Evolutionary conservation across 257 asterid species (phyloP).

Genomic region (Solanum lignicaule): DNA sequence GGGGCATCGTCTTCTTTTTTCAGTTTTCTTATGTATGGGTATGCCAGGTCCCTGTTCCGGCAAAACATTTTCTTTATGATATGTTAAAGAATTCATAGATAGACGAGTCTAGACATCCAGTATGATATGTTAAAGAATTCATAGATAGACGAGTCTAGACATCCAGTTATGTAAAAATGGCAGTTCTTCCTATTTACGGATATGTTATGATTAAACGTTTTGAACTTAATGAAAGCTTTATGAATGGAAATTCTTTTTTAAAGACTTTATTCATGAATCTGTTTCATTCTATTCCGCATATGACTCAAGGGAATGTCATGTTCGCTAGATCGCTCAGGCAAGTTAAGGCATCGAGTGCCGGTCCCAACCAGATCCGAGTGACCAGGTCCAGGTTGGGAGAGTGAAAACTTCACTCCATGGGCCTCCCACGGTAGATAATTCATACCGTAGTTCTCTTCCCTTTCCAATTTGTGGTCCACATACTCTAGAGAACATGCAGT

Average conservation of each 20-base stretch:
- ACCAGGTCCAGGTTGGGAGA: neutral
- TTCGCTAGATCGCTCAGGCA: neutral
- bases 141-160: neutral
- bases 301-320: neutral
- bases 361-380: neutral
- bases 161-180: neutral
- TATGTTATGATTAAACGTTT: neutral
- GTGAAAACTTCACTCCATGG: neutral
- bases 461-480: neutral
- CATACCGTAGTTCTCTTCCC: neutral
- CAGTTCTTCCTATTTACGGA: neutral
- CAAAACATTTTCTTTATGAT: neutral
- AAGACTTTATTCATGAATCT: neutral
- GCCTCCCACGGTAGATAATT: neutral
- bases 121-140: neutral
- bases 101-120: neutral
- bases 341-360: neutral
- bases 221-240: neutral
- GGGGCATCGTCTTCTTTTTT: neutral
- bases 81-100: neutral
- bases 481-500: neutral
- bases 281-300: neutral
- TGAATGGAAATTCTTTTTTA: neutral
- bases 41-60: neutral
- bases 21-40: neutral